These are phyloP conservation scores for Phytophthora litchii DNA, from an alignment of 352 stramenopile species.

Conservation along the genomic window DNA sequence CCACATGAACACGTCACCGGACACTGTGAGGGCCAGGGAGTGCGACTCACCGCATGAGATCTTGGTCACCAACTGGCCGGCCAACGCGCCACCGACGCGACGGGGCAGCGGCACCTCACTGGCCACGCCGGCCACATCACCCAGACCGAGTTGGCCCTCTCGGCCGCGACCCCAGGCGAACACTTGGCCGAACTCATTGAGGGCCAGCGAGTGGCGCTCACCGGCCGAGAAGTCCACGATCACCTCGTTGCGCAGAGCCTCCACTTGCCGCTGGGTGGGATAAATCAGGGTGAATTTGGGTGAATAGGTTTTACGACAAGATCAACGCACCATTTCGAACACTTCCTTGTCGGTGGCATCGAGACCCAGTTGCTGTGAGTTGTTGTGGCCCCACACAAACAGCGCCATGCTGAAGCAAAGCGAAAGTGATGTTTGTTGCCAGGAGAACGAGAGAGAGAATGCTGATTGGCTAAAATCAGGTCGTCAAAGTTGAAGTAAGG, in stretches of 20 bases:
- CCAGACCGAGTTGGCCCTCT: conserved; percentile 71
- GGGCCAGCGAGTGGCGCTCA: conserved; percentile 73
- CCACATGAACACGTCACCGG: conserved; percentile 80
- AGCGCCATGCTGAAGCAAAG: conserved; percentile 56
- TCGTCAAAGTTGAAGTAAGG: background rate
- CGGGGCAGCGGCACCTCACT: conserved; percentile 36
- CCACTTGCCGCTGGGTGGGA: conserved; percentile 49
- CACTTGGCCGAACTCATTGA: conserved; percentile 85
- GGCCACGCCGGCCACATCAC: conserved; percentile 40
- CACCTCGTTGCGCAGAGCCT: conserved; percentile 57
- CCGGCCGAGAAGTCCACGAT: conserved; percentile 78
- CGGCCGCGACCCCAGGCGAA: conserved; percentile 79
- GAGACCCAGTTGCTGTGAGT: conserved; percentile 75
- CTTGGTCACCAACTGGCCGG: conserved; percentile 67
- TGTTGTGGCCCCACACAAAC: conserved; percentile 79
- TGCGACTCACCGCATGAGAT: conserved; percentile 81
- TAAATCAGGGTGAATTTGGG: background rate
- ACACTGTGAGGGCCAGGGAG: conserved; percentile 61
- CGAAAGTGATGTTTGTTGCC: conserved; percentile 4
- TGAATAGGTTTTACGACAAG: background rate
- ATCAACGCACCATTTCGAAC: conserved; percentile 51
- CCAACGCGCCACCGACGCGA: conserved; percentile 51
- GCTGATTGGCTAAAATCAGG: conserved; percentile 4
- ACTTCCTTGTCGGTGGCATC: conserved; percentile 52
- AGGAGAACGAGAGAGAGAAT: background rate